Conservation (phyloP, 176 grass and related monocot genomes). For the Luzula sylvatica region DNA sequence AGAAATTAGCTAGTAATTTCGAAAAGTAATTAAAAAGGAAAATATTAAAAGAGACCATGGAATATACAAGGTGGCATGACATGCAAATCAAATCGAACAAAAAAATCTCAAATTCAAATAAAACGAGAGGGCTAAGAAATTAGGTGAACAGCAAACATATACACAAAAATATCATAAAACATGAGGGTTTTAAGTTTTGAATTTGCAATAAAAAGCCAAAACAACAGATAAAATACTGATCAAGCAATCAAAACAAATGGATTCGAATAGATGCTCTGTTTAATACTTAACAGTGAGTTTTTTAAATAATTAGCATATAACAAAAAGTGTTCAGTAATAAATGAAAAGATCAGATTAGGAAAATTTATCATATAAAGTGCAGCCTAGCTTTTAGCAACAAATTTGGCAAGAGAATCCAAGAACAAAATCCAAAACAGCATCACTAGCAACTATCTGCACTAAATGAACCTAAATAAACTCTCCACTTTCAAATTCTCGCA, state of each 20-base stretch:
- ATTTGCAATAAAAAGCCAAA: not conserved
- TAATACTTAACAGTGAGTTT: not conserved
- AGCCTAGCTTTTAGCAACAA: conserved; percentile 15
- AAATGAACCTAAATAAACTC: conserved; percentile 9
- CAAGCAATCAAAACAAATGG: conserved; percentile 7
- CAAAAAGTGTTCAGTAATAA: conserved; percentile 14
- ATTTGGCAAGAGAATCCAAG: conserved; percentile 22
- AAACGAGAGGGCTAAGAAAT: no score
- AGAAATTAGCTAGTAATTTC: no score
- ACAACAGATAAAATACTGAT: conserved; percentile 4
- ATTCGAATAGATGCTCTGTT: conserved; percentile 10
- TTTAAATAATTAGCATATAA: conserved; percentile 1
- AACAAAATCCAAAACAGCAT: conserved; percentile 15
- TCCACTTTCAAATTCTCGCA: not conserved
- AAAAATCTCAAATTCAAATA: no score
- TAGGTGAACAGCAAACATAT: no score
- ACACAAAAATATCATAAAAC: no score
- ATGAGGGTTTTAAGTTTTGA: no score
- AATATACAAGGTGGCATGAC: no score
- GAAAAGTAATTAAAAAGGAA: no score
- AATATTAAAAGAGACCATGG: no score
- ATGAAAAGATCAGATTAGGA: conserved; percentile 22
- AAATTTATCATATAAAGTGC: conserved; percentile 15
- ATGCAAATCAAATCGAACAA: no score
- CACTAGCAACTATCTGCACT: conserved; percentile 3